Percentiles rank a stretch among this genome's conserved stretches.
phyloP scores from a whole-genome alignment of 176 grass and related monocot genomes.

The Oryza officinalis region DNA sequence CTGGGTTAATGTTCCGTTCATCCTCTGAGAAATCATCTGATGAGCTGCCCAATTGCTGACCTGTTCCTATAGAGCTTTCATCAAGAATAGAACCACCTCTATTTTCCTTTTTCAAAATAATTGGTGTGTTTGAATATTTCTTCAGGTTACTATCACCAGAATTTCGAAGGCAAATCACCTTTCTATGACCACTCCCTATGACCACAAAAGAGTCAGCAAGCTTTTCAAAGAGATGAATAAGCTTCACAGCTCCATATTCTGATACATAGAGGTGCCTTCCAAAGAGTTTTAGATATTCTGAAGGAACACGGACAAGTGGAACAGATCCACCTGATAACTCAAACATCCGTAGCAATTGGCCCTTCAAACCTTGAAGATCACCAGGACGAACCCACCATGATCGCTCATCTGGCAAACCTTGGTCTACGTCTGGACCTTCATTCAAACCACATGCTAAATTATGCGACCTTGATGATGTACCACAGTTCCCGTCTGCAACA shows the following conservation, averaged over 20 bases:
- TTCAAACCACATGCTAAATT: constrained; percentile 46
- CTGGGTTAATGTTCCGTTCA: constrained; percentile 55
- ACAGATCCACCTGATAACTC: constrained; percentile 74
- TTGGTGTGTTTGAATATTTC: constrained; percentile 54
- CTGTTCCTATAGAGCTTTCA: constrained; percentile 32
- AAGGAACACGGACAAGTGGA: constrained; percentile 69
- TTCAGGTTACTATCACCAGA: constrained; percentile 62
- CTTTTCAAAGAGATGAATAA: constrained; percentile 65
- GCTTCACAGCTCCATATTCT: constrained; percentile 70
- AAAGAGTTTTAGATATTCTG: constrained; percentile 74
- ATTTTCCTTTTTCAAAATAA: constrained; percentile 68
- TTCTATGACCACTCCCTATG: constrained; percentile 76
- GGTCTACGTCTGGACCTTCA: constrained; percentile 37
- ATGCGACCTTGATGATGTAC: constrained; percentile 46
- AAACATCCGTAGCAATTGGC: constrained; percentile 62
- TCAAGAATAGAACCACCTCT: constrained; percentile 46
- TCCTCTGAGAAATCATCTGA: constrained; percentile 82
- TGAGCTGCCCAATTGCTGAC: constrained; percentile 58
- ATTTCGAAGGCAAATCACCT: constrained; percentile 78
- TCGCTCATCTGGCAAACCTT: constrained; percentile 42
- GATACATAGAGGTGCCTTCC: constrained; percentile 70
- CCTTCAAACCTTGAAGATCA: constrained; percentile 76
- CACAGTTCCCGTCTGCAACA: constrained; percentile 37
- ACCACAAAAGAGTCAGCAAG: constrained; percentile 76
- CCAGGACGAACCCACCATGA: constrained; percentile 78